Conservation (phyloP, 176 grass and related monocot genomes). For the Otatea glauca region DNA sequence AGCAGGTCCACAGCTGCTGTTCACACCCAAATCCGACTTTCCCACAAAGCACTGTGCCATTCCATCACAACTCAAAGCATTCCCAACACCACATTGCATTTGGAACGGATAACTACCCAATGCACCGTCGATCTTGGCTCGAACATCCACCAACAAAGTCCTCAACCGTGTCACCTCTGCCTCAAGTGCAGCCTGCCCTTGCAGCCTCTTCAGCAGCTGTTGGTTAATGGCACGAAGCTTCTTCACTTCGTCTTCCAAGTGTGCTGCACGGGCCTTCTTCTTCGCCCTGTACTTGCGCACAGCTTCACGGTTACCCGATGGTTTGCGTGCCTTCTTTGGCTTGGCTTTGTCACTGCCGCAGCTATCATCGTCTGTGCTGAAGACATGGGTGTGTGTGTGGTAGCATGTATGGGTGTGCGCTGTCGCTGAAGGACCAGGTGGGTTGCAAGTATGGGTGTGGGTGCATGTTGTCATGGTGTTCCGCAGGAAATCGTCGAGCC, state of each 20-base stretch:
- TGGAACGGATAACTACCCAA: slow-evolving; percentile 53
- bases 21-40: not conserved
- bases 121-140: slow-evolving; percentile 57
- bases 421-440: slow-evolving; percentile 45
- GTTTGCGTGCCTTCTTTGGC: slow-evolving; percentile 39
- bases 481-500: slow-evolving; percentile 48
- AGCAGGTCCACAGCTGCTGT: not conserved
- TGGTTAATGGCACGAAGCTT: slow-evolving; percentile 49
- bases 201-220: slow-evolving; percentile 62
- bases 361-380: slow-evolving; percentile 32
- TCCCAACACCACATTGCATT: slow-evolving; percentile 21
- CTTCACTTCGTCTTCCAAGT: slow-evolving; percentile 62
- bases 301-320: slow-evolving; percentile 58
- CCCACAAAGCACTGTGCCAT: not conserved
- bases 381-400: slow-evolving; percentile 68
- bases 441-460: slow-evolving; percentile 69
- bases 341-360: not conserved
- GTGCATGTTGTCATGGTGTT: slow-evolving; percentile 51
- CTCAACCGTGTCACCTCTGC: slow-evolving; percentile 43
- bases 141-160: slow-evolving; percentile 47
- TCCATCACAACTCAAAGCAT: slow-evolving; percentile 43
- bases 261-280: slow-evolving; percentile 65
- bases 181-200: slow-evolving; percentile 54
- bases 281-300: slow-evolving; percentile 68
- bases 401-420: slow-evolving; percentile 67